Conservation (phyloP, 306 rosid genomes). For the apple (Malus domestica) region DNA sequence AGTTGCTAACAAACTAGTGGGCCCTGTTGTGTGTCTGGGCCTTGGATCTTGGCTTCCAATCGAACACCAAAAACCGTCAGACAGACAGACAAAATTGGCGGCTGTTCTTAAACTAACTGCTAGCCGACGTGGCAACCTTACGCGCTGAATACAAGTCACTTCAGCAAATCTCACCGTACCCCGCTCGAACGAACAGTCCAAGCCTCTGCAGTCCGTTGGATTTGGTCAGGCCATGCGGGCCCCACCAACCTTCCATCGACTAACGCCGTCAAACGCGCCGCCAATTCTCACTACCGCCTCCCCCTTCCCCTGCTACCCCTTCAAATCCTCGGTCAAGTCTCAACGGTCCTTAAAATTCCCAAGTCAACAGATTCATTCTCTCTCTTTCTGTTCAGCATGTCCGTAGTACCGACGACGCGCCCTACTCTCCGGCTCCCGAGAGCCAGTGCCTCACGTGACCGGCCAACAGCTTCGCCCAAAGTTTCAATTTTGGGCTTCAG, state of each 20-base stretch:
- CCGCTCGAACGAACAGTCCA: too few species aligned
- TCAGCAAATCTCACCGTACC: too few species aligned
- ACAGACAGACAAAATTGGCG: too few species aligned
- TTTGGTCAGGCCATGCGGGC: not conserved
- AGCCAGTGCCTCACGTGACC: constrained; percentile 3
- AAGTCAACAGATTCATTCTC: not conserved
- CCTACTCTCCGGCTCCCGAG: constrained; percentile 6
- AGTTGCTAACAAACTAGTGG: too few species aligned
- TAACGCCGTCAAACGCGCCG: too few species aligned
- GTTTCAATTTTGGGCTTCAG: not conserved
- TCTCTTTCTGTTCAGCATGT: constrained; percentile 24
- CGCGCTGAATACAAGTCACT: too few species aligned
- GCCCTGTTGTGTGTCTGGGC: too few species aligned
- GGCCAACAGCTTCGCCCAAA: not conserved
- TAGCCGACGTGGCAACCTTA: too few species aligned
- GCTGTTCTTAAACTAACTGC: too few species aligned
- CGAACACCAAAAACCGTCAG: too few species aligned
- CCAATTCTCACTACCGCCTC: not conserved
- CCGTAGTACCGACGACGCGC: constrained; percentile 17
- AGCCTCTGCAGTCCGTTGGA: not conserved
- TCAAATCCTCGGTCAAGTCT: not conserved
- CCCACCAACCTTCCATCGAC: not conserved
- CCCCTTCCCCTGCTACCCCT: not conserved
- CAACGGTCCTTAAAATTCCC: not conserved
- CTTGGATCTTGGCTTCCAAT: too few species aligned